Evolutionary conservation across 208 protist genomes (phyloP).

Genomic region (Wallacemonas rigidus): DNA sequence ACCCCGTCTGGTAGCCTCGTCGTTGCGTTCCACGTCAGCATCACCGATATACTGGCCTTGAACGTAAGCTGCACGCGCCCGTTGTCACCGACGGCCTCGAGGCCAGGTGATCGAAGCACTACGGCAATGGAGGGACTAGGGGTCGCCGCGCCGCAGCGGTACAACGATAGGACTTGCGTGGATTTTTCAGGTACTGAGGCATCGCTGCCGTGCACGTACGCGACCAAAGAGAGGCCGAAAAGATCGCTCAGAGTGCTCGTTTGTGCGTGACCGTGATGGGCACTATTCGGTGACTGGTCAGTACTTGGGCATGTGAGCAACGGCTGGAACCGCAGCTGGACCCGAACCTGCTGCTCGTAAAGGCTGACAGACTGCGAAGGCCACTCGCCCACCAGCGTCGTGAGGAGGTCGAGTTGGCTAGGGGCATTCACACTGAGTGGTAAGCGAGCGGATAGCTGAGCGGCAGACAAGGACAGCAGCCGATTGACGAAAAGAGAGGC

Average conservation of each 20-base stretch:
- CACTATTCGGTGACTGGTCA: background rate
- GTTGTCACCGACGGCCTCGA: background rate
- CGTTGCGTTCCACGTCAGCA: conserved; percentile 6
- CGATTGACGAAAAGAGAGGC: background rate
- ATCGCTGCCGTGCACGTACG: background rate
- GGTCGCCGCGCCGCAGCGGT: background rate
- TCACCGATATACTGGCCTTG: background rate
- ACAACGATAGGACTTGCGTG: conserved; percentile 2
- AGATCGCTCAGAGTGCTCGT: background rate
- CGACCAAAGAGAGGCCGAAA: conserved; percentile 1
- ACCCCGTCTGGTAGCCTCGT: background rate
- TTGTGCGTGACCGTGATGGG: background rate
- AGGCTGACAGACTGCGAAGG: background rate
- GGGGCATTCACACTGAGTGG: conserved; percentile 37
- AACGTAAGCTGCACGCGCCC: conserved; percentile 4
- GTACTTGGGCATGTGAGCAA: background rate
- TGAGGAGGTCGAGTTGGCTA: conserved; percentile 22
- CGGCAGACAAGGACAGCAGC: conserved; percentile 8
- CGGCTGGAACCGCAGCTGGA: background rate
- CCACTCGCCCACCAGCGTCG: background rate
- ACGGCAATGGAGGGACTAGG: background rate
- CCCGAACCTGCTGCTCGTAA: conserved; percentile 1
- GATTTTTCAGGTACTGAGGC: background rate
- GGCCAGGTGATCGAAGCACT: background rate
- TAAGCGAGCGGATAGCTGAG: conserved; percentile 13